A percentile compares a stretch with the other conserved stretches of the same genome.
phyloP scores from a whole-genome alignment of 257 asterid genomes.

The Solanum piurae region DNA sequence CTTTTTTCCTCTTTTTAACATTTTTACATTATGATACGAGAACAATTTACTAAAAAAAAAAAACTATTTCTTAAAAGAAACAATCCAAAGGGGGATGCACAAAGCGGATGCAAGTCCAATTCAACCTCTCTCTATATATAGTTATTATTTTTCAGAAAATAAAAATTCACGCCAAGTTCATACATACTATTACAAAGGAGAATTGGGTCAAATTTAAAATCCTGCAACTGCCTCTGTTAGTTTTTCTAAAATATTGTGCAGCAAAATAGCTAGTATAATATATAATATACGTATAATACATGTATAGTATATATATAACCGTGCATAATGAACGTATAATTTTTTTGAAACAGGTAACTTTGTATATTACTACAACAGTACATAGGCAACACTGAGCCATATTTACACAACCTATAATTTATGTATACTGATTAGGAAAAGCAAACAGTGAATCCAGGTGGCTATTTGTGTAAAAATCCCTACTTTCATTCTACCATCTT shows the following conservation, averaged over 20 bases:
- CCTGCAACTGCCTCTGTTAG: background rate
- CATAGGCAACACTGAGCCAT: too few species aligned
- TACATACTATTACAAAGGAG: background rate
- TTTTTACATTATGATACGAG: background rate
- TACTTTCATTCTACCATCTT: background rate
- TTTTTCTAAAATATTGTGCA: too few species aligned
- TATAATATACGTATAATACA: background rate
- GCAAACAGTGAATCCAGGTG: background rate
- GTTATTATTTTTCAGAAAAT: background rate
- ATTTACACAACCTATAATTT: background rate
- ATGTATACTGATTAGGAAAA: background rate
- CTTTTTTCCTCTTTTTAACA: background rate
- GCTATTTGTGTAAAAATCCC: background rate
- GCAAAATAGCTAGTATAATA: background rate
- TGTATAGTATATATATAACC: background rate
- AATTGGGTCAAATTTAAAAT: background rate
- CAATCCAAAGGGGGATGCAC: background rate
- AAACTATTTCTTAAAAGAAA: background rate
- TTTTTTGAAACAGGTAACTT: too few species aligned
- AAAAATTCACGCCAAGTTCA: background rate
- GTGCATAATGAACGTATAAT: background rate
- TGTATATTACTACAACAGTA: too few species aligned
- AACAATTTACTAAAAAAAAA: background rate
- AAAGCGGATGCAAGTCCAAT: background rate
- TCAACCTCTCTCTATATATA: background rate